phyloP scores from a whole-genome alignment of 306 rosid genomes.

The Corylus avellana region DNA sequence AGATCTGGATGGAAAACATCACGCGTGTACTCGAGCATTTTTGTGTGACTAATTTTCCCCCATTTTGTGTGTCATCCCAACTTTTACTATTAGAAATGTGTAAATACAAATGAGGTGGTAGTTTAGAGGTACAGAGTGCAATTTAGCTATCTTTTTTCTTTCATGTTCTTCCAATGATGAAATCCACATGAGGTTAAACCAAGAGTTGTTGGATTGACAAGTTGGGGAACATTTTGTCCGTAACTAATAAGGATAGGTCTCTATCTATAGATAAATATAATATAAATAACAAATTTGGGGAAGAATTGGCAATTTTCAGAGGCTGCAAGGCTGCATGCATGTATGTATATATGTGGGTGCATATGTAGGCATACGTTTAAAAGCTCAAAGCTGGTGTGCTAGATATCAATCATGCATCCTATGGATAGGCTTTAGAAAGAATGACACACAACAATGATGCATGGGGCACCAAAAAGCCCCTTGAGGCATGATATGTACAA shows the following conservation, averaged over 20 bases:
- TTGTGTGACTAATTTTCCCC: too few relatives aligned
- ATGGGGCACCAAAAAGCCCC: constrained; percentile 27
- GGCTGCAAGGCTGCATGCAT: background rate
- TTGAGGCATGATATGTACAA: constrained; percentile 27
- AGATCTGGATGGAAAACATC: too few relatives aligned
- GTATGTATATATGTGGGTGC: background rate
- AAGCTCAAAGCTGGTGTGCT: constrained; percentile 7
- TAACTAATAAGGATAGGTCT: constrained; percentile 9
- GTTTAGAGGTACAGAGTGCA: too few relatives aligned
- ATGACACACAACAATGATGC: constrained; percentile 23
- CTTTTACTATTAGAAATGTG: too few relatives aligned
- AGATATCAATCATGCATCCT: constrained; percentile 21
- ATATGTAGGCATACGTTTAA: background rate
- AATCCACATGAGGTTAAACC: background rate
- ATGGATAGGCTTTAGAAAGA: constrained; percentile 41
- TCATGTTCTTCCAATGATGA: background rate
- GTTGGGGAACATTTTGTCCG: constrained; percentile 1
- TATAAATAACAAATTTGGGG: background rate
- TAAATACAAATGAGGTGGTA: too few relatives aligned
- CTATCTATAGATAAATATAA: background rate
- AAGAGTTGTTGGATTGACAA: background rate
- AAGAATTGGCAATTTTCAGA: background rate
- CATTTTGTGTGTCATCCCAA: too few relatives aligned
- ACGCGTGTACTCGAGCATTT: too few relatives aligned
- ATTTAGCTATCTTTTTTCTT: too few relatives aligned